These are phyloP conservation scores for Lentinula guzmanii DNA, from an alignment of 768 basidiomycete species.

Conservation along the genomic window DNA sequence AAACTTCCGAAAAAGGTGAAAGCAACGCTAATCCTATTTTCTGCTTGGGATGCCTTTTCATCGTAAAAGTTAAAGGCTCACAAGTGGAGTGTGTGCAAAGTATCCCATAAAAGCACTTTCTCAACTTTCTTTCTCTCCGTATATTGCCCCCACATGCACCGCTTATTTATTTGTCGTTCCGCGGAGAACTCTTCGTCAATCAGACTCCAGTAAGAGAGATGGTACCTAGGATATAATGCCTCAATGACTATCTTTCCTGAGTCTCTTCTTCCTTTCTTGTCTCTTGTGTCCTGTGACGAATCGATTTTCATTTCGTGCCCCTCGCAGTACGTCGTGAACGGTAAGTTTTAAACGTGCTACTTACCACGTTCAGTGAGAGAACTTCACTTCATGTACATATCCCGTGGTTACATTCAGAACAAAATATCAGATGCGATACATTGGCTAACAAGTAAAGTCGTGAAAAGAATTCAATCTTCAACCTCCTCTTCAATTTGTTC, in stretches of 20 bases:
- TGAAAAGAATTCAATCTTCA: slow-evolving; percentile 32
- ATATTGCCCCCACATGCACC: neutral
- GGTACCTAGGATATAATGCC: neutral
- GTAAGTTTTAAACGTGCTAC: neutral
- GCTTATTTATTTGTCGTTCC: neutral
- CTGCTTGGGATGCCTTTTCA: neutral
- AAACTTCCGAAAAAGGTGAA: neutral
- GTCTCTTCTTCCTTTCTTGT: neutral
- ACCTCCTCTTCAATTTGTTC: slow-evolving; percentile 87
- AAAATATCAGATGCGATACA: neutral
- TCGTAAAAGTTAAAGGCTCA: neutral
- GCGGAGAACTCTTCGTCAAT: neutral
- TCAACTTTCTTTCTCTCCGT: neutral
- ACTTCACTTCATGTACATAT: neutral
- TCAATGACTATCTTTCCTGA: neutral
- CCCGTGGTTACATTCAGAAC: neutral
- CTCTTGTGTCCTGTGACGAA: neutral
- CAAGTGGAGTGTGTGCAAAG: slow-evolving; percentile 2
- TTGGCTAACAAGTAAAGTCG: neutral
- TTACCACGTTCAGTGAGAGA: slow-evolving; percentile 5
- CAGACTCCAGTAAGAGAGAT: neutral
- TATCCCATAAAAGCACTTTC: neutral
- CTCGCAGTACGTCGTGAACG: neutral
- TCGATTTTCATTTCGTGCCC: neutral
- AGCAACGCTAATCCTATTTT: neutral